phyloP scores from a whole-genome alignment of 78 protist species.

The Cyanophora paradoxa region DNA sequence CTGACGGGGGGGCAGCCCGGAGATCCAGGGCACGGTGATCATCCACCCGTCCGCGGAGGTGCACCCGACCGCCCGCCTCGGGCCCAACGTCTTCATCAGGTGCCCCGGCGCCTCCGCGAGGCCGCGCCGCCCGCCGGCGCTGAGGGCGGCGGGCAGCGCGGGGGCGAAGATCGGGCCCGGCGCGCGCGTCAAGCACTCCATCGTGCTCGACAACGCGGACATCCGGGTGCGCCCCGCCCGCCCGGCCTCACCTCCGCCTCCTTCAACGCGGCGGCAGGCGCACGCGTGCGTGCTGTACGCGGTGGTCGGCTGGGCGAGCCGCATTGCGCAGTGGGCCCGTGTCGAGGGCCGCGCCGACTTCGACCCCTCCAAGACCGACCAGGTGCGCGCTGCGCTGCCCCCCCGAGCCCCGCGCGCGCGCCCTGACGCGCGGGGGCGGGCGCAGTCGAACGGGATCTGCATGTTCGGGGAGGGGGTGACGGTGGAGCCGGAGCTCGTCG shows the following conservation, averaged over 20 bases:
- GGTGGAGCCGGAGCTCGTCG: not conserved
- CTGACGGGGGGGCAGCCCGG: too few species aligned
- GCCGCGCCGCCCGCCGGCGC: slow-evolving; percentile 30
- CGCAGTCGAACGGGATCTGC: not conserved
- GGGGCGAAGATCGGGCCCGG: too few species aligned
- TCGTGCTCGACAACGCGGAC: slow-evolving; percentile 1
- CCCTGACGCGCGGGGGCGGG: not conserved
- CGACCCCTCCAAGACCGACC: too few species aligned
- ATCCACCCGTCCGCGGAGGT: slow-evolving; percentile 18
- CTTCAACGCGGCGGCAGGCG: too few species aligned
- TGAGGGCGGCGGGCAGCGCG: too few species aligned
- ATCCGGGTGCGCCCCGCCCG: not conserved
- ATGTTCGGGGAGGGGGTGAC: slow-evolving; percentile 11
- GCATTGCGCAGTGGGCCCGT: slow-evolving; percentile 17
- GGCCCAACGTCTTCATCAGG: not conserved
- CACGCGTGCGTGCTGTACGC: slow-evolving; percentile 14
- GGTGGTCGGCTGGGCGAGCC: slow-evolving; percentile 14
- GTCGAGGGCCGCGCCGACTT: slow-evolving; percentile 6
- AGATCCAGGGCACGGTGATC: slow-evolving; percentile 7
- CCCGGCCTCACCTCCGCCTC: too few species aligned
- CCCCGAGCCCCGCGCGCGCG: not conserved
- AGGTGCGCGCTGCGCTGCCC: too few species aligned
- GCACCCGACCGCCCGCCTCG: slow-evolving; percentile 15
- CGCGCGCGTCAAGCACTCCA: slow-evolving; percentile 9
- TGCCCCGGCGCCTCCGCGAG: not conserved